Conservation (phyloP, 1,284 basidiomycete genomes). For the Fomitopsis betulina region DNA sequence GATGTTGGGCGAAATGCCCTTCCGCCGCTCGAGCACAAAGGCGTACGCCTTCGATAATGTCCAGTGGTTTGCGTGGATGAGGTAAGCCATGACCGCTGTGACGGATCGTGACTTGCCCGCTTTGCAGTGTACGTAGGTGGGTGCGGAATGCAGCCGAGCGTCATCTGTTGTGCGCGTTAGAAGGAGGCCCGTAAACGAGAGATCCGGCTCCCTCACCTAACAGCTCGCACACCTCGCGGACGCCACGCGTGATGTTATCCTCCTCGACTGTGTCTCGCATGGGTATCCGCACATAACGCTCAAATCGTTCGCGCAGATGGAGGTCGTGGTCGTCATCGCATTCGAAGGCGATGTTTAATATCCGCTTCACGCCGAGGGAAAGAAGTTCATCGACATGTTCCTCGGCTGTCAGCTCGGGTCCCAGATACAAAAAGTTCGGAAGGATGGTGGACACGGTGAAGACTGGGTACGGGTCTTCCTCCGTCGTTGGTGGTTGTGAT, state of each 20-base stretch:
- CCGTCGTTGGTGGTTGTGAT: constrained; percentile 48
- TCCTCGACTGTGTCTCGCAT: constrained; percentile 97
- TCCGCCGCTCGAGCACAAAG: constrained; percentile 86
- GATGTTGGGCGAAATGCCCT: constrained; percentile 96
- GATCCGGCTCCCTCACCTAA: constrained; percentile 49
- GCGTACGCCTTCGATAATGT: constrained; percentile 86
- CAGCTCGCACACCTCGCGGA: constrained; percentile 81
- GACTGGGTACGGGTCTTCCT: constrained; percentile 50
- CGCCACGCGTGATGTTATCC: constrained; percentile 79
- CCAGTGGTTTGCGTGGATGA: constrained; percentile 97
- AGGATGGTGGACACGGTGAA: constrained; percentile 87
- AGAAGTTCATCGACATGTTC: constrained; percentile 75
- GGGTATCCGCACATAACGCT: constrained; percentile 81
- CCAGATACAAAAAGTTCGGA: constrained; percentile 87
- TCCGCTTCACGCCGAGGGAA: constrained; percentile 77
- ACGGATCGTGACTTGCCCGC: constrained; percentile 95
- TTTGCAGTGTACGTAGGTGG: constrained; percentile 95
- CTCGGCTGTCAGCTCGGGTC: constrained; percentile 76
- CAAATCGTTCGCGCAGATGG: constrained; percentile 62
- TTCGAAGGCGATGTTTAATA: constrained; percentile 90
- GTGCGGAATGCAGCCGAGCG: constrained; percentile 81
- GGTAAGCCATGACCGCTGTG: constrained; percentile 95
- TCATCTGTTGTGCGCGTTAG: constrained; percentile 57
- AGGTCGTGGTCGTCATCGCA: constrained; percentile 83
- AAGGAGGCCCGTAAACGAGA: neutral